These are phyloP conservation scores for Cicer cuneatum DNA, from an alignment of 306 rosid species.

Conservation along the genomic window DNA sequence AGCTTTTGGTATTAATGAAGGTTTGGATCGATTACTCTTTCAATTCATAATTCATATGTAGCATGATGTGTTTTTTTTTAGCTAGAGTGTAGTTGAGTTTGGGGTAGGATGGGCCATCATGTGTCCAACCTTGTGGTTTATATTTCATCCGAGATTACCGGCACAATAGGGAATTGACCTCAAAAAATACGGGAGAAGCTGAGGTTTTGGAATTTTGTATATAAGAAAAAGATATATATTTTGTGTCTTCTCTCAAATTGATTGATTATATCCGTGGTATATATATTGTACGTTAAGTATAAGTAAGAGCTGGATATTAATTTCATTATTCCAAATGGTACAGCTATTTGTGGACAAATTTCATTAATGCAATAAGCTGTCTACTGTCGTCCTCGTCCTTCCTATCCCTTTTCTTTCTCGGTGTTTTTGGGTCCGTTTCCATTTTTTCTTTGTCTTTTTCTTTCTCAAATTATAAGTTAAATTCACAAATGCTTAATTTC, in stretches of 20 bases:
- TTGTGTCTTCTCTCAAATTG: not conserved
- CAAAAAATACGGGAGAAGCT: not conserved
- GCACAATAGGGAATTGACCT: constrained; percentile 39
- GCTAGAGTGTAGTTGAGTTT: constrained; percentile 7
- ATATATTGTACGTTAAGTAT: constrained; percentile 1
- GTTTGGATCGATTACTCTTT: constrained; percentile 25
- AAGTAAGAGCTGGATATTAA: not conserved
- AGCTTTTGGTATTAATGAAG: constrained; percentile 47
- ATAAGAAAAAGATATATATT: constrained; percentile 12
- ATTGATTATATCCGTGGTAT: not conserved
- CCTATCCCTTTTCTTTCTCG: not conserved
- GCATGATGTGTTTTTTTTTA: not conserved
- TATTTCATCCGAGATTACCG: constrained; percentile 41
- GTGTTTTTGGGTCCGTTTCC: not conserved
- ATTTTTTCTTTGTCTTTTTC: not conserved
- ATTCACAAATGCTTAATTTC: not conserved
- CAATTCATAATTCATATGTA: constrained; percentile 21
- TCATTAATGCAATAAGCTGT: constrained; percentile 30
- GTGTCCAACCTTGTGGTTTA: constrained; percentile 29
- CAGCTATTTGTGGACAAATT: constrained; percentile 14
- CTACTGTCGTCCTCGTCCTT: constrained; percentile 11
- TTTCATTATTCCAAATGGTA: constrained; percentile 14
- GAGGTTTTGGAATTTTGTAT: constrained; percentile 44
- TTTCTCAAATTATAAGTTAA: not conserved
- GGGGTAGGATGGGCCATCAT: constrained; percentile 38